Percentiles rank a stretch among this genome's conserved stretches.
Conservation (phyloP, 2,329 filamentous ascomycete genomes). For the Colletotrichum sp. region DNA sequence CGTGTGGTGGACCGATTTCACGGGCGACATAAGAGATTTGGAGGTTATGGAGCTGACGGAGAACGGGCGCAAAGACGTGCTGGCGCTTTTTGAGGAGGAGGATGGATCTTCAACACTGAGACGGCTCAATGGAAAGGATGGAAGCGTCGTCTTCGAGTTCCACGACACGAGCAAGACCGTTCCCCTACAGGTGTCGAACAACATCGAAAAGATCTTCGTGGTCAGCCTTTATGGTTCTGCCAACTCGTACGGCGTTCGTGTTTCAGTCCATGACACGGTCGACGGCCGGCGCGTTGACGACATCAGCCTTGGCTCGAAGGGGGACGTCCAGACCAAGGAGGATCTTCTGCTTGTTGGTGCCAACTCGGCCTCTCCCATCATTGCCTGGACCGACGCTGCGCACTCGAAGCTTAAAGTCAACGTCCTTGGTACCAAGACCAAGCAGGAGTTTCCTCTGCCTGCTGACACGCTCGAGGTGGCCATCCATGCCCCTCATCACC, state of each 20-base stretch:
- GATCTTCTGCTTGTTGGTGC: constrained; percentile 78
- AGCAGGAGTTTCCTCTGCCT: constrained; percentile 58
- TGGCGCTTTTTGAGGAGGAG: constrained; percentile 70
- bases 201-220: constrained; percentile 76
- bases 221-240: constrained; percentile 75
- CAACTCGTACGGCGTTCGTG: constrained; percentile 77
- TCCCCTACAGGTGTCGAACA: constrained; percentile 76
- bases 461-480: constrained; percentile 56
- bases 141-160: constrained; percentile 80
- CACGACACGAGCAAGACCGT: constrained; percentile 71
- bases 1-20: constrained; percentile 73
- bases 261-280: constrained; percentile 74
- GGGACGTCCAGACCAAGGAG: constrained; percentile 68
- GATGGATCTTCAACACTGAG: constrained; percentile 64
- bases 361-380: constrained; percentile 75
- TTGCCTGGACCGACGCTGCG: constrained; percentile 75
- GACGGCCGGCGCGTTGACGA: constrained; percentile 78
- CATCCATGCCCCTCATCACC: constrained; percentile 76
- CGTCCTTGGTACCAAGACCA: constrained; percentile 66
- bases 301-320: constrained; percentile 74
- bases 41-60: constrained; percentile 79
- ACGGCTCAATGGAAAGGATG: constrained; percentile 75
- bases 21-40: constrained; percentile 67
- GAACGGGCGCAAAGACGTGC: constrained; percentile 69
- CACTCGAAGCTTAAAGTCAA: constrained; percentile 72